These are phyloP conservation scores for Grigorovia jiainica DNA, from an alignment of 805 yeast genomes.

Conservation along the genomic window DNA sequence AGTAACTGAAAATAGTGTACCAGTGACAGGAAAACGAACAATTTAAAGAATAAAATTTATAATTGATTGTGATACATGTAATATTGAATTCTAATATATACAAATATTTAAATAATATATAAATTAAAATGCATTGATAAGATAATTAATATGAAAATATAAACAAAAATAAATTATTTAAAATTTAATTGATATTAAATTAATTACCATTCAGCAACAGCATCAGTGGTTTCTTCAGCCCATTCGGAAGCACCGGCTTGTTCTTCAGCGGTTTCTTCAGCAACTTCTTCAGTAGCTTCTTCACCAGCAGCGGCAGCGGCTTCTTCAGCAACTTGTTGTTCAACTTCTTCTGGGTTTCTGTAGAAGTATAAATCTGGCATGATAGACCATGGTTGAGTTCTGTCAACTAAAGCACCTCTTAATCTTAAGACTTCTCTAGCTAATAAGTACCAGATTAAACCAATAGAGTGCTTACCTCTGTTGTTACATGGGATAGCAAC, in stretches of 20 bases:
- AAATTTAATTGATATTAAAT: not conserved
- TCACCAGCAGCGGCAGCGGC: conserved; percentile 62
- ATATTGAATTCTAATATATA: not conserved
- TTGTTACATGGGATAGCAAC: conserved; percentile 99
- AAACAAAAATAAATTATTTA: not conserved
- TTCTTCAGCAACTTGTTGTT: conserved; percentile 60
- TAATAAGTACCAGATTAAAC: conserved; percentile 98
- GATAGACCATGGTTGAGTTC: conserved; percentile 95
- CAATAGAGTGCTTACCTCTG: conserved; percentile 99
- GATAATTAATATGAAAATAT: not conserved
- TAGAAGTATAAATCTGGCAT: conserved; percentile 99
- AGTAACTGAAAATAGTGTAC: too few species aligned
- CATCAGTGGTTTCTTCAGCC: conserved; percentile 39
- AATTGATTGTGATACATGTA: not conserved
- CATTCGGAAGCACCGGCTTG: conserved; percentile 54
- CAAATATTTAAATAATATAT: not conserved
- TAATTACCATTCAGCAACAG: conserved; percentile 24
- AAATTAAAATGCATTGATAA: not conserved
- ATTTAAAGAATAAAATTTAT: not conserved
- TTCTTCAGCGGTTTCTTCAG: conserved; percentile 71
- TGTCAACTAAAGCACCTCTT: conserved; percentile 94
- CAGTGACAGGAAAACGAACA: too few species aligned
- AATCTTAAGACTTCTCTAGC: conserved; percentile 99
- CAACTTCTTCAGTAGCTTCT: conserved; percentile 44
- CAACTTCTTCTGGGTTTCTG: conserved; percentile 99